Percentiles rank a stretch among this genome's conserved stretches.
These are phyloP conservation scores for Aspergillus carbonarius DNA, from an alignment of 2,329 filamentous ascomycete species.

Conservation along the genomic window DNA sequence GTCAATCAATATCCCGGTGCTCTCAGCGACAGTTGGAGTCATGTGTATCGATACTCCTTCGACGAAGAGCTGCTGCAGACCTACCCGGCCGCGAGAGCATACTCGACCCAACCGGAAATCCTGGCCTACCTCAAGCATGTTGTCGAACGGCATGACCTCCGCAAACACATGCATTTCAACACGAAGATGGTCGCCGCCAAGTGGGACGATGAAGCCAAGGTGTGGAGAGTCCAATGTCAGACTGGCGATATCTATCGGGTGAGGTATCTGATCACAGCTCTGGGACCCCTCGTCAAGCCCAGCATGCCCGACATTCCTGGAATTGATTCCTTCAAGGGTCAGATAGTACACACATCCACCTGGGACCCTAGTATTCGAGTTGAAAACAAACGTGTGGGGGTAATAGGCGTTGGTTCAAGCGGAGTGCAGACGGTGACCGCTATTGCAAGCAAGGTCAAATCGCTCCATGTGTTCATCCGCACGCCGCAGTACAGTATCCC, in stretches of 20 bases:
- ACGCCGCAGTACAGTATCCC: slow-evolving; percentile 40
- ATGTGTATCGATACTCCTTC: slow-evolving; percentile 31
- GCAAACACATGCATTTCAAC: slow-evolving; percentile 21
- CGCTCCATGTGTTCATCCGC: slow-evolving; percentile 35
- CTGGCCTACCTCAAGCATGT: slow-evolving; percentile 29
- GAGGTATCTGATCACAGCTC: slow-evolving; percentile 18
- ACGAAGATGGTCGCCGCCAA: slow-evolving; percentile 15
- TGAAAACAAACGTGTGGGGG: slow-evolving; percentile 47
- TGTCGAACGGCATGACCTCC: slow-evolving; percentile 20
- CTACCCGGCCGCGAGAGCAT: slow-evolving; percentile 8
- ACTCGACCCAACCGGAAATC: slow-evolving; percentile 25
- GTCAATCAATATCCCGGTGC: slow-evolving; percentile 49
- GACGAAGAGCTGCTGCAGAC: slow-evolving; percentile 21
- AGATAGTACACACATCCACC: slow-evolving; percentile 53
- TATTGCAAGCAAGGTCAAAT: slow-evolving; percentile 27
- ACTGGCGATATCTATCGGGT: slow-evolving; percentile 5
- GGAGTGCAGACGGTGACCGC: slow-evolving; percentile 30
- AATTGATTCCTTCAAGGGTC: slow-evolving; percentile 51
- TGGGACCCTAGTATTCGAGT: slow-evolving; percentile 52
- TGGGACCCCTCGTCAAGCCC: slow-evolving; percentile 38
- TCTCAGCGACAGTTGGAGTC: slow-evolving; percentile 37
- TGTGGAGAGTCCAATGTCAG: slow-evolving; percentile 16
- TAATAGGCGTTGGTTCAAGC: slow-evolving; percentile 41
- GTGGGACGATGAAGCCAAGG: slow-evolving; percentile 11
- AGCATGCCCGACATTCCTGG: slow-evolving; percentile 56